Percentiles rank a stretch among this genome's conserved stretches.
Evolutionary conservation across 1,284 basidiomycete species (phyloP).

Genomic region (Mycena citricolor): DNA sequence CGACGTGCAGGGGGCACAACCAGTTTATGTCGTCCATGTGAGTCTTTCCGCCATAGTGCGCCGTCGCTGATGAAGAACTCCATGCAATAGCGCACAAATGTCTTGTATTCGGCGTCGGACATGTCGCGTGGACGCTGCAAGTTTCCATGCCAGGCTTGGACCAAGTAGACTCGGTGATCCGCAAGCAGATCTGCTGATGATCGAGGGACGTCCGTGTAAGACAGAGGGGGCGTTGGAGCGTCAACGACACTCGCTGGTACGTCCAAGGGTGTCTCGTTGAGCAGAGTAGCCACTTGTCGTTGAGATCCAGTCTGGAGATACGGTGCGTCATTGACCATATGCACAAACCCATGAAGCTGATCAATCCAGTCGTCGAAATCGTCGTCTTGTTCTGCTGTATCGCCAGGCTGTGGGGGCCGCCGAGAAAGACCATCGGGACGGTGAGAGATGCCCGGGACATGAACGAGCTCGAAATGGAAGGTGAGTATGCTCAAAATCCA

Average conservation of each 20-base stretch:
- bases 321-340: constrained; percentile 3
- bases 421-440: constrained; percentile 12
- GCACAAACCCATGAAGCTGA: constrained; percentile 3
- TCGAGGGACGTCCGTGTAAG: constrained; percentile 5
- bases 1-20: constrained; percentile 6
- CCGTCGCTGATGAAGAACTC: constrained; percentile 25
- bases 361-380: background rate
- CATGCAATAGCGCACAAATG: constrained; percentile 15
- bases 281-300: background rate
- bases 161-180: constrained; percentile 2
- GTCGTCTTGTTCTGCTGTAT: constrained; percentile 10
- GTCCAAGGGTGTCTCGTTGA: too few relatives aligned
- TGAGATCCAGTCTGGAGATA: constrained; percentile 1
- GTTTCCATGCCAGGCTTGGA: constrained; percentile 1
- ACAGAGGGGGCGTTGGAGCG: constrained; percentile 11
- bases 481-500: constrained; percentile 12
- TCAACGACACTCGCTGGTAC: constrained; percentile 5
- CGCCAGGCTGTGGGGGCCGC: constrained; percentile 14
- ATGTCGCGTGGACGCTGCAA: constrained; percentile 6
- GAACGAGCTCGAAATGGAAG: constrained; percentile 7
- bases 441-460: constrained; percentile 8
- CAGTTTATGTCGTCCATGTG: constrained; percentile 2
- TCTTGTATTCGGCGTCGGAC: constrained; percentile 26
- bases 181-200: background rate
- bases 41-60: constrained; percentile 24